Evolutionary conservation across 2,329 filamentous ascomycete genomes (phyloP).

Genomic region (Diaporthe aspalathi): DNA sequence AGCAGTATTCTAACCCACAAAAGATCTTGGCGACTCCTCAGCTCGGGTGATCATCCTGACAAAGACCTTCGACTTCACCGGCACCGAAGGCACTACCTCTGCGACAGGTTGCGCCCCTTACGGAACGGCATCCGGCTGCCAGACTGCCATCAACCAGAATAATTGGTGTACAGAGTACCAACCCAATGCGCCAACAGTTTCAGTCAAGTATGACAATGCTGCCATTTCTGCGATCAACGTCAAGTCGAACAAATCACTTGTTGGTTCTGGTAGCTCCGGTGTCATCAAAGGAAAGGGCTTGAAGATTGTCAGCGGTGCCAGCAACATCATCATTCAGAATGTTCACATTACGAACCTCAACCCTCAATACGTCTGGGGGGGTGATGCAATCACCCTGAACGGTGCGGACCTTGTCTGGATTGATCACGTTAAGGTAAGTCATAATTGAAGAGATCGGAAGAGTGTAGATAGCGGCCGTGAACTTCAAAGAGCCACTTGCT

Average conservation of each 20-base stretch:
- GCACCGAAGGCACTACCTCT: conserved; percentile 63
- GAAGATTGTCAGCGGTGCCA: conserved; percentile 58
- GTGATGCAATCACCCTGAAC: conserved; percentile 67
- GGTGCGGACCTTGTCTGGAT: conserved; percentile 60
- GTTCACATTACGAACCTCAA: conserved; percentile 67
- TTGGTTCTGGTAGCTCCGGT: conserved; percentile 64
- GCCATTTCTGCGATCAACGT: conserved; percentile 63
- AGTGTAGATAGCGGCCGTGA: too few species aligned
- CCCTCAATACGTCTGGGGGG: conserved; percentile 69
- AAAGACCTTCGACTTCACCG: conserved; percentile 67
- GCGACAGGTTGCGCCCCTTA: conserved; percentile 69
- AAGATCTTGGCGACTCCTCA: conserved; percentile 62
- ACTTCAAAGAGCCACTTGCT: not conserved
- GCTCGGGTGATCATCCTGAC: conserved; percentile 69
- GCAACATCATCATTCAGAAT: conserved; percentile 72
- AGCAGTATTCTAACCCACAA: conserved; percentile 44
- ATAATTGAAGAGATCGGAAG: not conserved
- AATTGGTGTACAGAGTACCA: conserved; percentile 71
- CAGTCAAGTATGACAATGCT: conserved; percentile 63
- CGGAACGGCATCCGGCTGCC: conserved; percentile 65
- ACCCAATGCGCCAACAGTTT: conserved; percentile 58
- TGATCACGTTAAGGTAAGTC: conserved; percentile 57
- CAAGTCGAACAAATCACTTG: conserved; percentile 66
- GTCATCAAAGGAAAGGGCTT: conserved; percentile 69
- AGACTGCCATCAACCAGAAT: conserved; percentile 70